Conservation (phyloP, 768 basidiomycete species). For the Pisolithus tinctorius region DNA sequence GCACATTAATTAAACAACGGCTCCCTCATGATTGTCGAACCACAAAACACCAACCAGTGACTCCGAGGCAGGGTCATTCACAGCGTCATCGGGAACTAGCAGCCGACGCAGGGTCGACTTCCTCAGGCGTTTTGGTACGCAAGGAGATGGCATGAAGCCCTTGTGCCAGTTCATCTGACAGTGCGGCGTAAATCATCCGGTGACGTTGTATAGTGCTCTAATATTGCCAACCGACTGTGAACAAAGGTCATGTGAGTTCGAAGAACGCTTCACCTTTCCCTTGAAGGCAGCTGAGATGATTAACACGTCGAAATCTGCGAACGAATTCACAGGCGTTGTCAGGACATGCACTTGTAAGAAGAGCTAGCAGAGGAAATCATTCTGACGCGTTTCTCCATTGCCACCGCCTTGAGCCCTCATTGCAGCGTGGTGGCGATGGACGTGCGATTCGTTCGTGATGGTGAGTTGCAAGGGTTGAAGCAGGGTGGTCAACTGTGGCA, state of each 20-base stretch:
- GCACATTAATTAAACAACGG: slow-evolving; percentile 23
- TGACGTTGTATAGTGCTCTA: slow-evolving; percentile 78
- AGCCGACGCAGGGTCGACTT: slow-evolving; percentile 23
- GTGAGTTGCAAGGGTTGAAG: slow-evolving; percentile 57
- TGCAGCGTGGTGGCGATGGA: slow-evolving; percentile 78
- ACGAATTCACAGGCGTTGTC: slow-evolving; percentile 13
- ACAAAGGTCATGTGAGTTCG: slow-evolving; percentile 6
- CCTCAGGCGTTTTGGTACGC: slow-evolving; percentile 64
- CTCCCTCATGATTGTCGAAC: slow-evolving; percentile 25
- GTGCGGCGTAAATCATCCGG: slow-evolving; percentile 66
- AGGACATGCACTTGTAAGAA: slow-evolving; percentile 5
- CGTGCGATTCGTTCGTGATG: slow-evolving; percentile 77
- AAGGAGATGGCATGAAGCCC: slow-evolving; percentile 77
- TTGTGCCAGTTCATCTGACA: slow-evolving; percentile 61
- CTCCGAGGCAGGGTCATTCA: slow-evolving; percentile 11
- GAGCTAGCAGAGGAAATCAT: slow-evolving; percentile 10
- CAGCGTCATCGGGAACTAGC: slow-evolving; percentile 18
- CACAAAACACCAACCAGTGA: slow-evolving; percentile 1
- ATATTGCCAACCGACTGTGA: slow-evolving; percentile 5
- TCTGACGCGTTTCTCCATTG: slow-evolving; percentile 78
- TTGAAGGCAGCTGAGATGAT: slow-evolving; percentile 67
- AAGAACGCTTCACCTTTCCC: slow-evolving; percentile 51
- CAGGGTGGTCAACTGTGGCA: slow-evolving; percentile 49
- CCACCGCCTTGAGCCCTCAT: slow-evolving; percentile 67
- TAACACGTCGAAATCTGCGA: slow-evolving; percentile 68